Evolutionary conservation across 1,139 yeast genomes (phyloP).

Genomic region (Yamadazyma oceani): DNA sequence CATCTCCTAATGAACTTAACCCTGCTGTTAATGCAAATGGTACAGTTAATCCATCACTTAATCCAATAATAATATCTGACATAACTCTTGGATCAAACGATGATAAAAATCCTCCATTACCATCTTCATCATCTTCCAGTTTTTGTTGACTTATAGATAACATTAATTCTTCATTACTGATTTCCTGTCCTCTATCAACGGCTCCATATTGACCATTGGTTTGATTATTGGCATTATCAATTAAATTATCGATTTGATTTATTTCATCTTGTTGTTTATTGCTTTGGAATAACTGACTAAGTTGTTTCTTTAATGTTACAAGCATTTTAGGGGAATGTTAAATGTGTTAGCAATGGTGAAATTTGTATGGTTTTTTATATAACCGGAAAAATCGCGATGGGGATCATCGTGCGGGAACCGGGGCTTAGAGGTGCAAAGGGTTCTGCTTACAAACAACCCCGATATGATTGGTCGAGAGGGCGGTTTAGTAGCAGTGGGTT

Average conservation of each 20-base stretch:
- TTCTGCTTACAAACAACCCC: constrained; percentile 13
- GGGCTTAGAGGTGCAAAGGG: constrained; percentile 9
- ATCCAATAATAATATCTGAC: constrained; percentile 78
- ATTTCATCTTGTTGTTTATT: constrained; percentile 29
- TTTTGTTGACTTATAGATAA: constrained; percentile 21
- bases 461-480: constrained; percentile 12
- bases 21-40: constrained; percentile 87
- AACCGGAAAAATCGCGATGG: constrained; percentile 1
- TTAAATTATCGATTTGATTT: constrained; percentile 34
- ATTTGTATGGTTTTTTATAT: constrained; percentile 6
- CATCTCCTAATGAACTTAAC: constrained; percentile 71
- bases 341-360: background rate
- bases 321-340: constrained; percentile 16
- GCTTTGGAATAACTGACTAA: constrained; percentile 24
- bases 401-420: constrained; percentile 2
- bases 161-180: constrained; percentile 43
- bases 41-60: constrained; percentile 79
- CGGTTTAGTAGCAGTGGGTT: background rate
- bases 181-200: constrained; percentile 37
- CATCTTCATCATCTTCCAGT: constrained; percentile 23
- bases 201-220: constrained; percentile 42
- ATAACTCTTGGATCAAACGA: constrained; percentile 69
- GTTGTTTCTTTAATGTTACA: constrained; percentile 41
- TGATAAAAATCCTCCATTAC: constrained; percentile 37
- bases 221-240: constrained; percentile 19